Evolutionary conservation across 768 basidiomycete species (phyloP), one percentile per base, ranked within the genome.

Genomic region (Agrocybe pediades): DNA sequence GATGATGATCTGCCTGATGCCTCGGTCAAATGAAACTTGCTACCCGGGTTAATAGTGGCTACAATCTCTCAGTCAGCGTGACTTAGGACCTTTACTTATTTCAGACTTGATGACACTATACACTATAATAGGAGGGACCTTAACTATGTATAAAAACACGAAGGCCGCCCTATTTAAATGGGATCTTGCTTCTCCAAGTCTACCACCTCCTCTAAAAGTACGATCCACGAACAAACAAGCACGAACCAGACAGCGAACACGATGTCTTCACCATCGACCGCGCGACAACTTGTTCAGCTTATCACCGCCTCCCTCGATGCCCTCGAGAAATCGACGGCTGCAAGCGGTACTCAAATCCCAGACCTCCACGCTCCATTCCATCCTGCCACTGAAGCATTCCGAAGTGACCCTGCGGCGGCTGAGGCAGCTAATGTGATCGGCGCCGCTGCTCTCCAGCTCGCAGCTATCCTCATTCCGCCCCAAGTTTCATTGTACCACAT

Each of bases 371-470:
- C 59, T 2, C 62, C 68, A 13, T 66, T 63, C 51, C 55, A 57
- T 20, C 62, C 61, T 9, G 51, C 62, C 3, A 63, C 65, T 24
- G 72, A 73, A 46, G 63, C 60, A 1, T 66, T 70, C 42, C 63
- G 71, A 19, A 53, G 33, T 16, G 54, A 65, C 26, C 67, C 71
- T 2, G 62, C 25, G 7, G 69, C 68, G 8, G 57, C 68, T 6
- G 65, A 65, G 48, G 67, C 69, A 13, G 65, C 68, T 1, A 66
- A 61, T 25, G 58, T 69, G 15, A 61, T 70, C 36, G 62, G 63
- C 23, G 64, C 72, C 3, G 73, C 74, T 2, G 70, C 72, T 4
- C 51, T 62, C 13, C 73, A 74, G 46, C 65, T 74, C 2, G 62
- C 66, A 15, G 65, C 68, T 5, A 63, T 60, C 21, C 56, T 71